A percentile compares a stretch with the other conserved stretches of the same genome.
Evolutionary conservation across 2,329 filamentous ascomycete genomes (phyloP).

Genomic region (Arthrobotrys entomopaga): DNA sequence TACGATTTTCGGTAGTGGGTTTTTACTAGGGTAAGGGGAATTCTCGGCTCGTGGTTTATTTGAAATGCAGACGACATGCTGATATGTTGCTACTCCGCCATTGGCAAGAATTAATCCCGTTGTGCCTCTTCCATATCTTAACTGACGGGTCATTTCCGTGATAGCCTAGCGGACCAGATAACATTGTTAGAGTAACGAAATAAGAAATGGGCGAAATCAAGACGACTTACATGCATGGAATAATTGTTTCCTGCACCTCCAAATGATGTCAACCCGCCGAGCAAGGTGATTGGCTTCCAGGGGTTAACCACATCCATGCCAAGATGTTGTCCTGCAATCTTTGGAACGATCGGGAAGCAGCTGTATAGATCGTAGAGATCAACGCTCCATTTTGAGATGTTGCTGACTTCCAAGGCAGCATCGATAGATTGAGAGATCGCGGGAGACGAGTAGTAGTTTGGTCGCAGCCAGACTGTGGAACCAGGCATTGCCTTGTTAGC

Average conservation of each 20-base stretch:
- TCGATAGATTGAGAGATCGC: constrained; percentile 71
- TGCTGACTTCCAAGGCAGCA: constrained; percentile 66
- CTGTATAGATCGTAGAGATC: constrained; percentile 74
- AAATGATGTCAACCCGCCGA: constrained; percentile 75
- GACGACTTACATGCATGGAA: constrained; percentile 70
- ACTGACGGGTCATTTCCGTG: constrained; percentile 68
- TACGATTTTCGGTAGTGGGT: constrained; percentile 64
- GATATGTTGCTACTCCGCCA: constrained; percentile 73
- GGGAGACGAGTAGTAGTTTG: constrained; percentile 69
- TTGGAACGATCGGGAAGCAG: constrained; percentile 76
- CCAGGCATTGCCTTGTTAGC: not conserved
- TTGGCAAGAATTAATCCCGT: constrained; percentile 73
- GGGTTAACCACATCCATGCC: constrained; percentile 65
- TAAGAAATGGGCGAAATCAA: not conserved
- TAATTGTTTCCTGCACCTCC: constrained; percentile 78
- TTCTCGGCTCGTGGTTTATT: constrained; percentile 62
- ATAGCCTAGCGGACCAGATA: constrained; percentile 62
- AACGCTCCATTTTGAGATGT: constrained; percentile 66
- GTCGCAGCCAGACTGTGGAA: constrained; percentile 70
- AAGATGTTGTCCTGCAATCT: constrained; percentile 72
- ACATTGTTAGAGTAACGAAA: not conserved
- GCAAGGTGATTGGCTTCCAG: constrained; percentile 69
- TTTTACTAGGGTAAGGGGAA: constrained; percentile 64
- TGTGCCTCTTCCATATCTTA: constrained; percentile 65
- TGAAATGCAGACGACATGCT: constrained; percentile 72